Evolutionary conservation across 2,329 filamentous ascomycete genomes (phyloP).

Genomic region (Cytospora leucostoma): DNA sequence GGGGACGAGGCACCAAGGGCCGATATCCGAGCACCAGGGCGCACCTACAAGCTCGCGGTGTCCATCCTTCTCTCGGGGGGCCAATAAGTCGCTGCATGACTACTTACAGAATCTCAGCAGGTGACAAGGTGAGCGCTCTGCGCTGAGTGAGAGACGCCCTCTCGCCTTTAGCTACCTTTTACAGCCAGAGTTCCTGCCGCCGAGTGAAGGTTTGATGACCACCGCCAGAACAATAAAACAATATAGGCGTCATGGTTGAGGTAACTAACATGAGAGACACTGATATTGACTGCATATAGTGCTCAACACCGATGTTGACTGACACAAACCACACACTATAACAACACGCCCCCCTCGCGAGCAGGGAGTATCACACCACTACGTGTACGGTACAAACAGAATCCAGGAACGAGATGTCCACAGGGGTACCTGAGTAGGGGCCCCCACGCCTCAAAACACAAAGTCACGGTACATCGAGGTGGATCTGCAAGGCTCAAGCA

Average conservation of each 20-base stretch:
- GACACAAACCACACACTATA: not conserved
- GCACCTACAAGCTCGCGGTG: not conserved
- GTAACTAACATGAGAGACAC: not conserved
- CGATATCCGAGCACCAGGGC: not conserved
- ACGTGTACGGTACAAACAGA: not conserved
- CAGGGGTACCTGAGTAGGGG: conserved; percentile 3
- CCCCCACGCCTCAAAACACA: conserved; percentile 23
- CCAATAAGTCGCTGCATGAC: not conserved
- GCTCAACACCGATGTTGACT: conserved; percentile 5
- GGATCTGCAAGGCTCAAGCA: conserved; percentile 23
- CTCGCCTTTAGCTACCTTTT: not conserved
- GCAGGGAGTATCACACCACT: conserved; percentile 9
- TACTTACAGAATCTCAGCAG: not conserved
- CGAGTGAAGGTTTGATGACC: not conserved
- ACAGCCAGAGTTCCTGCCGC: not conserved
- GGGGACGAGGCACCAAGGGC: not conserved
- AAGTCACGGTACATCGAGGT: conserved; percentile 26
- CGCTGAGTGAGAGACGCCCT: not conserved
- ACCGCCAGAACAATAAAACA: conserved; percentile 1
- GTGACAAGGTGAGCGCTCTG: not conserved
- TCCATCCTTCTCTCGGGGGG: not conserved
- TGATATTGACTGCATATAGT: not conserved
- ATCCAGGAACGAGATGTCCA: conserved; percentile 1
- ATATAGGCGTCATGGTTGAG: not conserved
- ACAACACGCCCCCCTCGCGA: not conserved